These are phyloP conservation scores for Funneliformis mosseae DNA, from an alignment of 192 early-diverging fungal species.

Conservation along the genomic window DNA sequence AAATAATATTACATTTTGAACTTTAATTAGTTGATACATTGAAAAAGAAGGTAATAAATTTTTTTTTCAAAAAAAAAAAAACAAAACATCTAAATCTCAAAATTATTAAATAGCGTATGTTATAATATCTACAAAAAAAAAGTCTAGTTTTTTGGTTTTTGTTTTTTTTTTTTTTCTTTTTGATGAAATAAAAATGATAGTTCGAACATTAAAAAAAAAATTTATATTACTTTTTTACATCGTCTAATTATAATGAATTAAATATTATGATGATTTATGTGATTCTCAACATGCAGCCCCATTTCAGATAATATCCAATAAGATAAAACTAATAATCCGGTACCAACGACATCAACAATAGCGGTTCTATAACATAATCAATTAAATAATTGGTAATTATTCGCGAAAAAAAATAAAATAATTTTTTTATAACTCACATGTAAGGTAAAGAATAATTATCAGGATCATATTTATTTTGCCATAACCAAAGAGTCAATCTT, in stretches of 20 bases:
- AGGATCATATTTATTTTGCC: conserved; percentile 75
- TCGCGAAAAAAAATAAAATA: neutral
- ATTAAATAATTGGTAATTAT: conserved; percentile 10
- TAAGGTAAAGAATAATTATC: conserved; percentile 72
- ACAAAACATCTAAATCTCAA: no score
- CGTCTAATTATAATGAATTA: neutral
- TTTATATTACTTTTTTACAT: neutral
- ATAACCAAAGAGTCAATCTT: conserved; percentile 57
- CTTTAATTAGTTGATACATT: neutral
- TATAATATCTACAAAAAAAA: no score
- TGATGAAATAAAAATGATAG: neutral
- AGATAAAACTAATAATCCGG: conserved; percentile 54
- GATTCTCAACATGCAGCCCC: neutral
- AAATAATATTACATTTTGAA: no score
- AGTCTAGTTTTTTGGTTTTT: no score
- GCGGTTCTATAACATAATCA: conserved; percentile 59
- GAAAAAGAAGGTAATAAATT: neutral
- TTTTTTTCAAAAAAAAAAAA: neutral
- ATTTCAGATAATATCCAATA: conserved; percentile 19
- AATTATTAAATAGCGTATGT: no score
- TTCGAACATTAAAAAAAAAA: neutral
- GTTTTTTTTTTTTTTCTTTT: no score
- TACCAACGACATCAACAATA: conserved; percentile 70
- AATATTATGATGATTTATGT: neutral
- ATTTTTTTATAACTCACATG: conserved; percentile 49